Percentiles rank a stretch among this genome's conserved stretches.
Evolutionary conservation across 306 rosid species (phyloP).

Genomic region (Adenanthera pavonina): DNA sequence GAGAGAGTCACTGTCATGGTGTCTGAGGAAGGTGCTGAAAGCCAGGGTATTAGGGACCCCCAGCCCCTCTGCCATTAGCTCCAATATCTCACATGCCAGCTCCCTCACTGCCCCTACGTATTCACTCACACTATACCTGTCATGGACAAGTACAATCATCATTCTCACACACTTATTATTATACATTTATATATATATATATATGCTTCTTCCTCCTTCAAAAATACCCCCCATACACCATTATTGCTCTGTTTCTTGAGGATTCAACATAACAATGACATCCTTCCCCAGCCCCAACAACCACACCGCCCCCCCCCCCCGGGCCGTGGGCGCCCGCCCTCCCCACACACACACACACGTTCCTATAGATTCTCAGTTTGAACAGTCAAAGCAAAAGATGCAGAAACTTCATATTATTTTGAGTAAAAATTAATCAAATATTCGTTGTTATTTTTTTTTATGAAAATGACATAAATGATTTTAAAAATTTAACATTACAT

Average conservation of each 20-base stretch:
- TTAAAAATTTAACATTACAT: not conserved
- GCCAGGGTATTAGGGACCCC: conserved; percentile 58
- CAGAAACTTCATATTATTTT: no score
- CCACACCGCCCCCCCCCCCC: no score
- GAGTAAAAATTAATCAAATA: not conserved
- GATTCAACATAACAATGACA: not conserved
- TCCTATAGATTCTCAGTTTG: not conserved
- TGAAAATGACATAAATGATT: not conserved
- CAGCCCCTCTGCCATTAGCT: conserved; percentile 71
- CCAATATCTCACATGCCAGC: conserved; percentile 77
- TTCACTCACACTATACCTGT: conserved; percentile 55
- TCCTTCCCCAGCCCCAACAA: no score
- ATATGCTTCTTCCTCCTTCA: not conserved
- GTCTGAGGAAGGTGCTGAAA: conserved; percentile 65
- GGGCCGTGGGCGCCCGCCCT: no score
- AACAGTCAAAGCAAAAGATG: not conserved
- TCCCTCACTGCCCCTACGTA: conserved; percentile 61
- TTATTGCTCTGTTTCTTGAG: not conserved
- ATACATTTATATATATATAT: no score
- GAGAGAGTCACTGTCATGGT: conserved; percentile 66
- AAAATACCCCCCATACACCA: not conserved
- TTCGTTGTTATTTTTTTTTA: not conserved
- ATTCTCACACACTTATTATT: not conserved
- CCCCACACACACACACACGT: no score
- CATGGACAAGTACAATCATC: not conserved